Evolutionary conservation across 2,329 filamentous ascomycete species (phyloP).

Genomic region (Hymenoscyphus albidus): DNA sequence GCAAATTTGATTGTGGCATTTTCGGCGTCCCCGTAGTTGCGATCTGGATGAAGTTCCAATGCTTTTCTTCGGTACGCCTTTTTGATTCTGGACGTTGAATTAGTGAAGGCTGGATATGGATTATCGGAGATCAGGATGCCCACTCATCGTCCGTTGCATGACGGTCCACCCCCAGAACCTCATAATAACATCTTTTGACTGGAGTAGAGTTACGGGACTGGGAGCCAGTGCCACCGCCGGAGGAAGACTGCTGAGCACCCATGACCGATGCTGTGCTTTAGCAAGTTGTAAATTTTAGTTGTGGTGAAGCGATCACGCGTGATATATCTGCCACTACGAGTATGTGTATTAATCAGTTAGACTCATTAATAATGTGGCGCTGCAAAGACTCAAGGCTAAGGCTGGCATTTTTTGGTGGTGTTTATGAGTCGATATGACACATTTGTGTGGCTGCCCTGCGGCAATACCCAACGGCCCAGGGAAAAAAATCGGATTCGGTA

Average conservation of each 20-base stretch:
- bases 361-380: neutral
- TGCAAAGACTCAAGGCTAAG: neutral
- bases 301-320: neutral
- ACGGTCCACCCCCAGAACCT: conserved; percentile 70
- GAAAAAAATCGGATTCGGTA: neutral
- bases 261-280: conserved; percentile 12
- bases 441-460: neutral
- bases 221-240: conserved; percentile 8
- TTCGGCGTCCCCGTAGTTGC: conserved; percentile 83
- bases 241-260: conserved; percentile 32
- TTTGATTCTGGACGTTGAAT: conserved; percentile 62
- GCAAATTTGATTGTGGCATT: conserved; percentile 82
- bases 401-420: neutral
- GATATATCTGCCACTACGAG: neutral
- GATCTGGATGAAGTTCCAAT: conserved; percentile 89
- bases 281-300: neutral
- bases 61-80: conserved; percentile 89
- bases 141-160: conserved; percentile 79
- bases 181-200: conserved; percentile 76
- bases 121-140: conserved; percentile 28
- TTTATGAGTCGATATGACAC: neutral
- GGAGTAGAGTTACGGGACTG: conserved; percentile 12
- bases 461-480: neutral
- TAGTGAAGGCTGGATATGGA: conserved; percentile 5
- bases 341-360: neutral